Conservation (phyloP, 1,139 yeast genomes). For the Sugiyamaella pinicola region DNA sequence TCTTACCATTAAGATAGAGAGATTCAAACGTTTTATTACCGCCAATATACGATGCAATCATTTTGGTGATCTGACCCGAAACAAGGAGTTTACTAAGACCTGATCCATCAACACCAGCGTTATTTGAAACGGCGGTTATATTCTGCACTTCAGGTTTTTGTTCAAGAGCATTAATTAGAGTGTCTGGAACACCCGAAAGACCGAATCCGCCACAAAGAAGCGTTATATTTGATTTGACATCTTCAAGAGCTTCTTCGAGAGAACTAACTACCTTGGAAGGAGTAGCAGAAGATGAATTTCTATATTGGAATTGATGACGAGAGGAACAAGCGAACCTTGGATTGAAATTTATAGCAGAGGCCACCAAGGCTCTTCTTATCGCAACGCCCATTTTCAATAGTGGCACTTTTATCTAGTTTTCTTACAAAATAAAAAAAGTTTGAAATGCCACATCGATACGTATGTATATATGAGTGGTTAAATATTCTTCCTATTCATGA, state of each 20-base stretch:
- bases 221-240: constrained; percentile 43
- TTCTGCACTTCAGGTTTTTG: constrained; percentile 42
- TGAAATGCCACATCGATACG: not conserved
- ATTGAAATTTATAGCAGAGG: not conserved
- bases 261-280: constrained; percentile 20
- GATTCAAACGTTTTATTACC: constrained; percentile 50
- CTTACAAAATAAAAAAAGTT: not conserved
- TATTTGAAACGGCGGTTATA: constrained; percentile 53
- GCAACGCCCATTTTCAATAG: constrained; percentile 6
- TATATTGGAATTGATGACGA: constrained; percentile 10
- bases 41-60: constrained; percentile 54
- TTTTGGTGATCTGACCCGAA: constrained; percentile 50
- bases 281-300: constrained; percentile 8
- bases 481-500: not conserved
- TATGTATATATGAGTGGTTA: too few species aligned
- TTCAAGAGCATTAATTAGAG: constrained; percentile 47
- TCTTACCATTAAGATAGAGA: constrained; percentile 48
- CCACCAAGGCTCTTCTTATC: not conserved
- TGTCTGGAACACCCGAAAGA: constrained; percentile 52
- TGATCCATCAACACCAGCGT: constrained; percentile 53
- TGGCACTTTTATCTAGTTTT: not conserved
- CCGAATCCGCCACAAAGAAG: constrained; percentile 55
- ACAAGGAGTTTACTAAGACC: constrained; percentile 50
- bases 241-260: constrained; percentile 28
- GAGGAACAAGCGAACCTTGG: constrained; percentile 2